A percentile compares a stretch with the other conserved stretches of the same genome.
Evolutionary conservation across 257 asterid species (phyloP).

Genomic region (Dorcoceras hygrometricum): DNA sequence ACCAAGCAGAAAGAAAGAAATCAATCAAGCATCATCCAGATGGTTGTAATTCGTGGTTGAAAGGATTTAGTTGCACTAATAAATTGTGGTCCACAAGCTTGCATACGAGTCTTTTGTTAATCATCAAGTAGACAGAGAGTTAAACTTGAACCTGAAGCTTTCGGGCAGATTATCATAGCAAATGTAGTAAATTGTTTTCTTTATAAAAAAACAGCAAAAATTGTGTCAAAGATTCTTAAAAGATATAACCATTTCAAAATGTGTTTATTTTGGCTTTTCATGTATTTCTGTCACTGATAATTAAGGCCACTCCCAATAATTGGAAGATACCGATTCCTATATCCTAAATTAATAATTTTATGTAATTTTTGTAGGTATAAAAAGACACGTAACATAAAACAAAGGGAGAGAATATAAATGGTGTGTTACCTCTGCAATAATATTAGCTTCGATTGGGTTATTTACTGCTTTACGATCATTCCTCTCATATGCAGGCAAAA

Average conservation of each 20-base stretch:
- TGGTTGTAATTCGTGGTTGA: not conserved
- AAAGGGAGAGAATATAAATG: constrained; percentile 15
- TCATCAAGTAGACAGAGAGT: not conserved
- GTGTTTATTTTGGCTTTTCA: not conserved
- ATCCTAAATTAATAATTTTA: not conserved
- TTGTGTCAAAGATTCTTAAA: not conserved
- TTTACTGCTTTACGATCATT: constrained; percentile 59
- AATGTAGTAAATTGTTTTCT: not conserved
- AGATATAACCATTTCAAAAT: not conserved
- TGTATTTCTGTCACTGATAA: too few relatives aligned
- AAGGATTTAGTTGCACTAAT: not conserved
- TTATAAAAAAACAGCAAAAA: not conserved
- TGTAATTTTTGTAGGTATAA: not conserved
- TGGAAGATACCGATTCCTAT: too few relatives aligned
- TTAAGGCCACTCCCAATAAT: too few relatives aligned
- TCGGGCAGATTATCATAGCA: not conserved
- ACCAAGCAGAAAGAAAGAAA: not conserved
- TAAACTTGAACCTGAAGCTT: not conserved
- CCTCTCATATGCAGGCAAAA: constrained; percentile 72
- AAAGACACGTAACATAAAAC: not conserved
- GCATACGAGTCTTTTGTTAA: not conserved
- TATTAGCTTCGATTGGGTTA: constrained; percentile 78
- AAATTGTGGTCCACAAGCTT: not conserved
- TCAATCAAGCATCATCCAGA: not conserved
- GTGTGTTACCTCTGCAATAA: constrained; percentile 64